These are phyloP conservation scores for Phytophthora boehmeriae DNA, from an alignment of 352 stramenopile species.

Conservation along the genomic window DNA sequence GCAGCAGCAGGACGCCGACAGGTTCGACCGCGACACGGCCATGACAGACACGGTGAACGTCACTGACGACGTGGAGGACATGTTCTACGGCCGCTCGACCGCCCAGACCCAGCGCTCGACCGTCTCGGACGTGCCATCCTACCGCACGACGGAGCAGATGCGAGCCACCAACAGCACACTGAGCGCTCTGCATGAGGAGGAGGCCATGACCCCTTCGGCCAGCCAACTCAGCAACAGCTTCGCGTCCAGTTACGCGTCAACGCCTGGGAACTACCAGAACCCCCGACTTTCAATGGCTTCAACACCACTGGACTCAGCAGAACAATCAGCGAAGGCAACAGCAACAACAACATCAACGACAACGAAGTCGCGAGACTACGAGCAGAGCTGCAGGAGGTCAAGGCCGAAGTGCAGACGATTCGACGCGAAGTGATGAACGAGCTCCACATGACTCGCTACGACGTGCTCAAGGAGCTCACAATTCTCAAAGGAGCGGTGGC, in stretches of 20 bases:
- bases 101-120: slow-evolving; percentile 26
- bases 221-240: slow-evolving; percentile 48
- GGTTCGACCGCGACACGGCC: slow-evolving; percentile 41
- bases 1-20: slow-evolving; percentile 37
- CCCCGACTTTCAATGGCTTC: slow-evolving; percentile 19
- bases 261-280: slow-evolving; percentile 23
- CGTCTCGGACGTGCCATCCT: slow-evolving; percentile 25
- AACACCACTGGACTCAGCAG: slow-evolving; percentile 1
- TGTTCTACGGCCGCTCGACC: slow-evolving; percentile 49
- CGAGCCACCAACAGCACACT: slow-evolving; percentile 47
- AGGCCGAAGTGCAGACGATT: slow-evolving; percentile 68
- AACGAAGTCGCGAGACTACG: slow-evolving; percentile 45
- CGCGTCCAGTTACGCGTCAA: slow-evolving; percentile 34
- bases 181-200: slow-evolving; percentile 62
- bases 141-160: slow-evolving; percentile 70
- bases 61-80: slow-evolving; percentile 74
- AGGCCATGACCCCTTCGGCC: slow-evolving; percentile 43
- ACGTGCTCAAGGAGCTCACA: slow-evolving; percentile 85
- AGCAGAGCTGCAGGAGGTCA: slow-evolving; percentile 63
- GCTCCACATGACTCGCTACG: slow-evolving; percentile 82
- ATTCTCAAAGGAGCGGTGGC: slow-evolving; percentile 82
- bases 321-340: slow-evolving; percentile 2
- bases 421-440: slow-evolving; percentile 86
- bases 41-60: slow-evolving; percentile 43
- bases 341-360: slow-evolving; percentile 1